These are phyloP conservation scores for Torulaspora quercuum DNA, from an alignment of 805 yeast genomes.

Conservation along the genomic window DNA sequence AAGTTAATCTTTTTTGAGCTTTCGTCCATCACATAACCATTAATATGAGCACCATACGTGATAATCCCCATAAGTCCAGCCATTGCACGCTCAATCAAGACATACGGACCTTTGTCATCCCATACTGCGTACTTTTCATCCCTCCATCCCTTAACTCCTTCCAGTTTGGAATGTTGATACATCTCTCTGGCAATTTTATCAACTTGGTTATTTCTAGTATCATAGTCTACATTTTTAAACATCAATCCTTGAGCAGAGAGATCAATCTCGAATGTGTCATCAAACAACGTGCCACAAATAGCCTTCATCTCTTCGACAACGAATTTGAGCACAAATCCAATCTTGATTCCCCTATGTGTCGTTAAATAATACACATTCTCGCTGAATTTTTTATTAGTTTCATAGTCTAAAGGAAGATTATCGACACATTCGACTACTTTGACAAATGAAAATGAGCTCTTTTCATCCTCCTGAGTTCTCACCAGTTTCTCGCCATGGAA, in stretches of 20 bases:
- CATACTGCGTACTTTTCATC: slow-evolving; percentile 75
- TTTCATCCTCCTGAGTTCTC: slow-evolving; percentile 27
- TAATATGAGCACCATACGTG: slow-evolving; percentile 86
- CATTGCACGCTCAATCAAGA: slow-evolving; percentile 74
- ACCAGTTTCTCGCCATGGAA: slow-evolving; percentile 22
- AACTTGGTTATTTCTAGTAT: slow-evolving; percentile 40
- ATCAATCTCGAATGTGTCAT: slow-evolving; percentile 31
- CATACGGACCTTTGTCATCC: slow-evolving; percentile 52
- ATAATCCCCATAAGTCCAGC: slow-evolving; percentile 79
- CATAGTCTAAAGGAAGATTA: slow-evolving; percentile 26
- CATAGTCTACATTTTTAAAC: slow-evolving; percentile 33
- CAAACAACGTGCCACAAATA: slow-evolving; percentile 14
- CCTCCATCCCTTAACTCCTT: slow-evolving; percentile 71
- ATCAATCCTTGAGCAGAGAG: slow-evolving; percentile 32
- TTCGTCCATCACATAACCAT: slow-evolving; percentile 64
- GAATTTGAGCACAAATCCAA: slow-evolving; percentile 42
- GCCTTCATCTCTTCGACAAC: slow-evolving; percentile 37
- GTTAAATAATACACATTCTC: slow-evolving; percentile 34
- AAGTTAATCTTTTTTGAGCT: slow-evolving; percentile 45
- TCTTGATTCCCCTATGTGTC: slow-evolving; percentile 37
- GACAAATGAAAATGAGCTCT: slow-evolving; percentile 25
- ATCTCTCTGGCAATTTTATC: slow-evolving; percentile 43
- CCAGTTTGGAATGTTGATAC: slow-evolving; percentile 37
- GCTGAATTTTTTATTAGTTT: slow-evolving; percentile 18
- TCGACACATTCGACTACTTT: slow-evolving; percentile 32